phyloP scores from a whole-genome alignment of 768 basidiomycete species.

The Fomitopsis serialis region DNA sequence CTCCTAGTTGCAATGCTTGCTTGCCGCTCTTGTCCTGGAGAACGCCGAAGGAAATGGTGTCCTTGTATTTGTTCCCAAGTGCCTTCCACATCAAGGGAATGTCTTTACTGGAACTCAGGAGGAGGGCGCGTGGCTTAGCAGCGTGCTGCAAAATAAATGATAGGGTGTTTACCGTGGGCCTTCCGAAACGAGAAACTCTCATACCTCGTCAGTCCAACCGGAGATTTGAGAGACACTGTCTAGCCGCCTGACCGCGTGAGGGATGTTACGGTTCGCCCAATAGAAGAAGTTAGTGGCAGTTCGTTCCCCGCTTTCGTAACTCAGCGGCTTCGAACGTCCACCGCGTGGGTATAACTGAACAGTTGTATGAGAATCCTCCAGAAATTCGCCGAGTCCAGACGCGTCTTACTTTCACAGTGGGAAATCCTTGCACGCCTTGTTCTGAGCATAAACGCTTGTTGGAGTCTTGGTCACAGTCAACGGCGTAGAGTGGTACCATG shows the following conservation, averaged over 20 bases:
- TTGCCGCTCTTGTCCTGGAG: constrained; percentile 64
- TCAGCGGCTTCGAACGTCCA: constrained; percentile 48
- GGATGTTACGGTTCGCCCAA: constrained; percentile 70
- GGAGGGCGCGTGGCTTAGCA: constrained; percentile 51
- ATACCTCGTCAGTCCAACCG: constrained; percentile 66
- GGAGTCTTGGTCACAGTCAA: constrained; percentile 83
- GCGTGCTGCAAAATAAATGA: constrained; percentile 23
- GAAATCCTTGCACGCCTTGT: constrained; percentile 87
- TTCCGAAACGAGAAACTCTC: constrained; percentile 10
- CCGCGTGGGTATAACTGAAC: constrained; percentile 78
- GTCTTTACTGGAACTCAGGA: constrained; percentile 71
- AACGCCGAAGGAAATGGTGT: constrained; percentile 54
- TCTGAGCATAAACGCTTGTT: constrained; percentile 83
- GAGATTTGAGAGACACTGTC: constrained; percentile 51
- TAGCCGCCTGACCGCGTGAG: constrained; percentile 61
- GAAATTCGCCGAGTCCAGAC: neutral
- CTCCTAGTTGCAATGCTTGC: constrained; percentile 52
- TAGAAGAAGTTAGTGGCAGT: constrained; percentile 69
- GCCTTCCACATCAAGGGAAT: constrained; percentile 79
- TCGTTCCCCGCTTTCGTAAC: constrained; percentile 66
- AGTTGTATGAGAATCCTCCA: neutral
- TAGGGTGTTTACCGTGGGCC: neutral
- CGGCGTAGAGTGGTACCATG: constrained; percentile 81
- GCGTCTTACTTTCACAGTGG: constrained; percentile 72
- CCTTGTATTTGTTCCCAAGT: constrained; percentile 66